These are phyloP conservation scores for Zygosaccharomyces pseudorouxii DNA, from an alignment of 805 yeast genomes.

Conservation along the genomic window DNA sequence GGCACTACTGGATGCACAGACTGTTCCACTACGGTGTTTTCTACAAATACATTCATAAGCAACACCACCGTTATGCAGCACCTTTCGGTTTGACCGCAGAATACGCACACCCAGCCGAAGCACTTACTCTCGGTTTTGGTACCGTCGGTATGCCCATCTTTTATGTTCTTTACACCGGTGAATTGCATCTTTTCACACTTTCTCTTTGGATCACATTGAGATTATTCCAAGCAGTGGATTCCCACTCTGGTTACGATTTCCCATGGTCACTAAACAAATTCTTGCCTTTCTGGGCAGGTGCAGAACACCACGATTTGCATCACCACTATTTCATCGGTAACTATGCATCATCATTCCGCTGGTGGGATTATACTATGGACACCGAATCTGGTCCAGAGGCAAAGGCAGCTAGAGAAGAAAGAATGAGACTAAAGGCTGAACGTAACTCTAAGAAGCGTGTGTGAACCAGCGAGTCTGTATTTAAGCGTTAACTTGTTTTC, in stretches of 20 bases:
- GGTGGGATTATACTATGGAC: constrained; percentile 86
- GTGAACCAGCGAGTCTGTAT: not conserved
- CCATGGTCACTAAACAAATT: constrained; percentile 93
- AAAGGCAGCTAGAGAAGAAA: constrained; percentile 64
- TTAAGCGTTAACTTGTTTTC: not conserved
- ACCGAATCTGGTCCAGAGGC: constrained; percentile 91
- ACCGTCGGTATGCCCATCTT: constrained; percentile 93
- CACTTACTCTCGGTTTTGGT: constrained; percentile 85
- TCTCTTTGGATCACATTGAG: constrained; percentile 83
- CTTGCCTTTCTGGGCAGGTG: constrained; percentile 97
- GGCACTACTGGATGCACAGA: constrained; percentile 97
- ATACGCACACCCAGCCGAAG: constrained; percentile 95
- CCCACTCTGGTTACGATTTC: constrained; percentile 97
- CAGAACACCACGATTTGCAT: constrained; percentile 96
- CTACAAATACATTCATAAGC: constrained; percentile 92
- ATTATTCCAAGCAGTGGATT: constrained; percentile 93
- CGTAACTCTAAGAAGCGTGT: constrained; percentile 35
- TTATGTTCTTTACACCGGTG: constrained; percentile 69
- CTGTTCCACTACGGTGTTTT: constrained; percentile 82
- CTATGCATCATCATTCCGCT: constrained; percentile 90
- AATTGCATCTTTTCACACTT: constrained; percentile 85
- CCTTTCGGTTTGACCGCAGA: constrained; percentile 97
- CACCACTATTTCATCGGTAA: constrained; percentile 95
- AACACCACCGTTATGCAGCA: constrained; percentile 96
- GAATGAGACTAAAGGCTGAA: constrained; percentile 54